Percentiles rank a stretch among this genome's conserved stretches.
Evolutionary conservation across 2,329 filamentous ascomycete species (phyloP).

Genomic region (Pseudocercospora vitis): DNA sequence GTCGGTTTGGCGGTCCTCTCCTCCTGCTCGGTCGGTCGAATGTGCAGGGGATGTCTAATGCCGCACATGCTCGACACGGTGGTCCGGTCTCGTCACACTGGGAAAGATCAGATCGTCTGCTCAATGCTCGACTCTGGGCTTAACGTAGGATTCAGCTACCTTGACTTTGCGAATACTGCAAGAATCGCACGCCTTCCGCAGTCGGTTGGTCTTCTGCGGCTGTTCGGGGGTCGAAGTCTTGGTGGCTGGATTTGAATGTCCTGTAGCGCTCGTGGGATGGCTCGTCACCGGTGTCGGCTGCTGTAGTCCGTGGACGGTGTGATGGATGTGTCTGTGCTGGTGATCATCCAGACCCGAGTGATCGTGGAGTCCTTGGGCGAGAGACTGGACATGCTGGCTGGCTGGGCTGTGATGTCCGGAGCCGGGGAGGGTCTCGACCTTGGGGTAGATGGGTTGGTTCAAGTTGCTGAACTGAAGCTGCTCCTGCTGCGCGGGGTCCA

Average conservation of each 20-base stretch:
- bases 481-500: slow-evolving; percentile 37
- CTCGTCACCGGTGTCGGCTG: slow-evolving; percentile 30
- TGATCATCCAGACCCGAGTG: slow-evolving; percentile 35
- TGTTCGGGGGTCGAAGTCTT: slow-evolving; percentile 29
- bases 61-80: slow-evolving; percentile 64
- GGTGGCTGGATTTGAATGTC: slow-evolving; percentile 27
- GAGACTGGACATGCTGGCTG: slow-evolving; percentile 36
- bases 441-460: slow-evolving; percentile 39
- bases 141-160: slow-evolving; percentile 27
- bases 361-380: slow-evolving; percentile 34
- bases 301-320: slow-evolving; percentile 31
- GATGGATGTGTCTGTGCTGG: slow-evolving; percentile 35
- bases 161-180: slow-evolving; percentile 44
- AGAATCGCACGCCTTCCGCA: slow-evolving; percentile 44
- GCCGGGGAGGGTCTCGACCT: slow-evolving; percentile 34
- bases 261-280: slow-evolving; percentile 27
- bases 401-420: slow-evolving; percentile 30
- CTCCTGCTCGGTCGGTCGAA: slow-evolving; percentile 64
- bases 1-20: slow-evolving; percentile 64
- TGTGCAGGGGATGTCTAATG: slow-evolving; percentile 66
- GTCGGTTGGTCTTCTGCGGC: slow-evolving; percentile 38
- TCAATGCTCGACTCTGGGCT: neutral
- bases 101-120: slow-evolving; percentile 10
- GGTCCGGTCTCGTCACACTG: slow-evolving; percentile 67
- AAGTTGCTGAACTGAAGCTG: slow-evolving; percentile 38